These are phyloP conservation scores for Wickerhamomyces bisporus DNA, from an alignment of 805 yeast species.

Conservation along the genomic window DNA sequence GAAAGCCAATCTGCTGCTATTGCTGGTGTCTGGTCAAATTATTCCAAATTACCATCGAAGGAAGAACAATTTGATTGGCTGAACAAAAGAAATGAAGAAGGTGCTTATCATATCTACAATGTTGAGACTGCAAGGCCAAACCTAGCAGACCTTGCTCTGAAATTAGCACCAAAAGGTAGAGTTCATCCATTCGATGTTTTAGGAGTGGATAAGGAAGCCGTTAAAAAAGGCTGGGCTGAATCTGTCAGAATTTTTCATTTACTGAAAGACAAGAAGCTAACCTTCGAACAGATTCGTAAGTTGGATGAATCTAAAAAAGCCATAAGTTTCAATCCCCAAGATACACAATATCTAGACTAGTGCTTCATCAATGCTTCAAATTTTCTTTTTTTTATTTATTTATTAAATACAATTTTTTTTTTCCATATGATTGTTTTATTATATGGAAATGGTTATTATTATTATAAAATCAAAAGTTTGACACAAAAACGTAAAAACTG, in stretches of 20 bases:
- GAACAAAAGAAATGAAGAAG: conserved; percentile 9
- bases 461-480: no score
- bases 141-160: not conserved
- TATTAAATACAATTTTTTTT: no score
- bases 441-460: no score
- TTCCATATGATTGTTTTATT: no score
- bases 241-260: not conserved
- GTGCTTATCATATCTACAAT: conserved; percentile 8
- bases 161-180: conserved; percentile 11
- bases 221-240: conserved; percentile 1
- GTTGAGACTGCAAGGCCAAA: conserved; percentile 24
- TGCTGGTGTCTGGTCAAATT: conserved; percentile 43
- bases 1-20: conserved; percentile 44
- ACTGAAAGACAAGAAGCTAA: not conserved
- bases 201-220: not conserved
- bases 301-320: not conserved
- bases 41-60: conserved; percentile 29
- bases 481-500: not conserved
- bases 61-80: conserved; percentile 33
- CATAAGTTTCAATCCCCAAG: not conserved
- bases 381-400: no score
- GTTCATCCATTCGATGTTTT: conserved; percentile 18
- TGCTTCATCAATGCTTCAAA: no score
- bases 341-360: no score
- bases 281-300: not conserved